Base-by-base conservation (phyloP, 2,329 filamentous ascomycete genomes). In the Paecilomyces niveus region DNA sequence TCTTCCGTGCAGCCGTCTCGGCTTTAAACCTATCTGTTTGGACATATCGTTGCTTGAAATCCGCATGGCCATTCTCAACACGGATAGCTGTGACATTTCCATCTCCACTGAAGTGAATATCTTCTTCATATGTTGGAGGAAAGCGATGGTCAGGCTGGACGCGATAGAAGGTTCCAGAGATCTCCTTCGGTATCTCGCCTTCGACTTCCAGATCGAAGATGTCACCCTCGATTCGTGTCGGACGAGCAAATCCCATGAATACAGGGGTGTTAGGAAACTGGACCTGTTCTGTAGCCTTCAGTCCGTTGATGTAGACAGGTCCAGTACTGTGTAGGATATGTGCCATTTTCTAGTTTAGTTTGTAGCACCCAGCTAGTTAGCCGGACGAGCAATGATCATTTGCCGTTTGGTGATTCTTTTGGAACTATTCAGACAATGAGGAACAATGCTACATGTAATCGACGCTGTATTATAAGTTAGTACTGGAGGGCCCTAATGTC, bases 101-200 rank as follows among this genome's bases (percentile, higher is more conserved):
- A 56, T 79, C 76, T 35, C 76, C 77, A 56, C 77, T 77, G 67
- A 78, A 75, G 53, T 76, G 76, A n/a, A 78, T 78, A 60, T 85
- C 82, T 63, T 81, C 79, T 65, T 82, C 81, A 62, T 78, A 83
- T 1, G 80, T 64, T 1, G 79, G 83, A n/a, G 80, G 82, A 65
- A 80, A 84, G 29, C 77, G 76, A 63, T 79, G 77, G 56, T 78
- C 76, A 7, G 76, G 75, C 56, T 77, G 74, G 29, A 78, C 66
- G 5, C 76, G 73, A 62, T 74, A 79, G 61, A 78, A 78, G 3
- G 76, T 78, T 0, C 76, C 76, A 51, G 77, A 72, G 50, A 78
- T 77, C 22, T 78, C 74, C 55, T 65, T 64, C 1, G 76, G 76
- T 18, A 78, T 77, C 1, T 64, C 67, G 6, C 76, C 76, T 0